These are phyloP conservation scores for Coniochaeta sp. DNA, from an alignment of 2,329 filamentous ascomycete species.

Conservation along the genomic window DNA sequence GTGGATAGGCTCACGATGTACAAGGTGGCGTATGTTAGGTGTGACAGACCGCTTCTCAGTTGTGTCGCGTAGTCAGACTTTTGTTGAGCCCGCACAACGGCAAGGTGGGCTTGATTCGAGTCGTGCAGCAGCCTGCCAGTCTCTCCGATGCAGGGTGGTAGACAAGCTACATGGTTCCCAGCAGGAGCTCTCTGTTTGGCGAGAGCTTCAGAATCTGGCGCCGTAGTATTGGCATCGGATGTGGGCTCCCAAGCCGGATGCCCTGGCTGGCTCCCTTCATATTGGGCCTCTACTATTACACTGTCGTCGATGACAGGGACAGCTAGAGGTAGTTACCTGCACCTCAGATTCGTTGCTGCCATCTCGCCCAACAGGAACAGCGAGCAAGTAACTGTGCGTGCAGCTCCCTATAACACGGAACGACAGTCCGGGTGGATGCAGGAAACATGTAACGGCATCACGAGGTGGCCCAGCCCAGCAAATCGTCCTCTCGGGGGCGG, in stretches of 20 bases:
- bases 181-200: too few relatives aligned
- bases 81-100: not conserved
- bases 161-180: too few relatives aligned
- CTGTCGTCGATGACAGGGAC: not conserved
- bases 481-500: not conserved
- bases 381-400: not conserved
- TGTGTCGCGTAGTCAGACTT: not conserved
- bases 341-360: not conserved
- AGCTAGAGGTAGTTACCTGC: not conserved
- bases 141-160: too few relatives aligned
- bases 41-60: not conserved
- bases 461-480: not conserved
- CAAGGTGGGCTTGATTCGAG: not conserved
- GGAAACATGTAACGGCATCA: slow-evolving; percentile 2
- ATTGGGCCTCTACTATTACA: not conserved
- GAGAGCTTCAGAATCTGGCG: too few relatives aligned
- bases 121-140: too few relatives aligned
- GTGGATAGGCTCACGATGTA: too few relatives aligned
- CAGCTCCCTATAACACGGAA: not conserved
- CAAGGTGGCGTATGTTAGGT: too few relatives aligned
- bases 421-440: slow-evolving; percentile 1
- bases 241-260: not conserved
- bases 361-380: not conserved
- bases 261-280: not conserved
- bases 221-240: not conserved